Conservation (phyloP, 2,329 filamentous ascomycete genomes). For the Diatrype stigma region DNA sequence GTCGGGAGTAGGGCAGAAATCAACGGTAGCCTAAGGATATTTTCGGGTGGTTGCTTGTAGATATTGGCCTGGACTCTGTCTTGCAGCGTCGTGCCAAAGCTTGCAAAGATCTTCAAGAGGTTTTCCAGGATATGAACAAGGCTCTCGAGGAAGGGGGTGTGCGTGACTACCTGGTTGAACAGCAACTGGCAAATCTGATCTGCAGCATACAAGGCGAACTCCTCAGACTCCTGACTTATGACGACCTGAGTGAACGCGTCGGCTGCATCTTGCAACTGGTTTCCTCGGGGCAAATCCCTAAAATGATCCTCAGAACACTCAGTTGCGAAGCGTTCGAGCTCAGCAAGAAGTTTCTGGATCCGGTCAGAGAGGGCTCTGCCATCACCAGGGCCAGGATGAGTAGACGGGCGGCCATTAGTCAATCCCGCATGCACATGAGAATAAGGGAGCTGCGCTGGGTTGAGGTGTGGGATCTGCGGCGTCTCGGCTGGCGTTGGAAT, state of each 20-base stretch:
- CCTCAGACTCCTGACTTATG: constrained; percentile 60
- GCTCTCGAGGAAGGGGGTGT: constrained; percentile 56
- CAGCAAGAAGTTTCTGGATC: constrained; percentile 53
- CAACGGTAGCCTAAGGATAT: constrained; percentile 54
- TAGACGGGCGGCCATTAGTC: constrained; percentile 48
- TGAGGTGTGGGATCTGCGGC: constrained; percentile 50
- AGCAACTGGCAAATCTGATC: constrained; percentile 56
- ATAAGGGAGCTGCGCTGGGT: constrained; percentile 52
- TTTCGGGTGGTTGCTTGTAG: constrained; percentile 51
- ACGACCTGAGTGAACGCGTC: constrained; percentile 59
- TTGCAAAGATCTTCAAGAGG: constrained; percentile 51
- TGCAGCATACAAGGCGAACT: constrained; percentile 54
- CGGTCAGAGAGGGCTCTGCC: constrained; percentile 49
- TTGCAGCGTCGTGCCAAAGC: constrained; percentile 45
- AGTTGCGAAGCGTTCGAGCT: constrained; percentile 51
- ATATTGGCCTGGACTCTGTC: constrained; percentile 54
- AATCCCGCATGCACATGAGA: constrained; percentile 46
- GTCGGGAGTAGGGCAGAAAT: constrained; percentile 55
- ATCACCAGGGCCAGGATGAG: constrained; percentile 44
- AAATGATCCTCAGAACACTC: constrained; percentile 58
- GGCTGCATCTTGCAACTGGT: constrained; percentile 57
- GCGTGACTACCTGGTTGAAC: constrained; percentile 48
- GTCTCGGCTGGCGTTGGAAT: constrained; percentile 58
- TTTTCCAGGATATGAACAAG: constrained; percentile 59
- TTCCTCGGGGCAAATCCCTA: constrained; percentile 52